A percentile compares a stretch with the other conserved stretches of the same genome.
These are phyloP conservation scores for Neonothopanus nambi DNA, from an alignment of 1,284 basidiomycete species.

Conservation along the genomic window DNA sequence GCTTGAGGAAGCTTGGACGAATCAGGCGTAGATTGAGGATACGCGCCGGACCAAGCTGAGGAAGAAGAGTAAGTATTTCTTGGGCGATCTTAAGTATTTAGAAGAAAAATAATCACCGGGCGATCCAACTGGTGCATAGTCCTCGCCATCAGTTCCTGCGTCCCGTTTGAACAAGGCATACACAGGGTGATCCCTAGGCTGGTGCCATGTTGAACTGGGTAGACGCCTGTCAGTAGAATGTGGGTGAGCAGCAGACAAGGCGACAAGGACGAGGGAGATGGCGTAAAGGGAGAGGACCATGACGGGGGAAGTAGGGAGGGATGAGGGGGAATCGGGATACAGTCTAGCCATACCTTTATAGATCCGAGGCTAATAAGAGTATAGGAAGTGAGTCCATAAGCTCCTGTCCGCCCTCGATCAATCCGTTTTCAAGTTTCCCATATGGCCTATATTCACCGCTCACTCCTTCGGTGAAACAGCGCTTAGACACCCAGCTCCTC, in stretches of 20 bases:
- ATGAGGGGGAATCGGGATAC: too few relatives aligned
- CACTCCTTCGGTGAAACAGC: too few relatives aligned
- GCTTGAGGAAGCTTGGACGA: slow-evolving; percentile 48
- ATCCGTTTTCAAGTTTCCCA: too few relatives aligned
- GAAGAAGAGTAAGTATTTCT: slow-evolving; percentile 5
- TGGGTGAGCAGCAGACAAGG: slow-evolving; percentile 34
- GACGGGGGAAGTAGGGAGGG: too few relatives aligned
- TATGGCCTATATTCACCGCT: too few relatives aligned
- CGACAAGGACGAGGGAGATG: slow-evolving; percentile 35
- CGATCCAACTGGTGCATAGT: slow-evolving; percentile 58
- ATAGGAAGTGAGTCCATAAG: too few relatives aligned
- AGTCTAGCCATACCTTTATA: too few relatives aligned
- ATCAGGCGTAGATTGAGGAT: slow-evolving; percentile 47
- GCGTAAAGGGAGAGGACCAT: slow-evolving; percentile 31
- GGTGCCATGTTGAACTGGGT: slow-evolving; percentile 55
- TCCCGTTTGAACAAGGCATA: slow-evolving; percentile 58
- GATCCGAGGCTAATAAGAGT: too few relatives aligned
- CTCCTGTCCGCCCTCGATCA: too few relatives aligned
- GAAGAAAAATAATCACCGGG: slow-evolving; percentile 53
- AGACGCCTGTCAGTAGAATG: slow-evolving; percentile 29
- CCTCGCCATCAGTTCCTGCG: slow-evolving; percentile 39
- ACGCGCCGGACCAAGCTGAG: slow-evolving; percentile 60
- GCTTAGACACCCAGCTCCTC: too few relatives aligned
- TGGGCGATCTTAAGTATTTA: background rate
- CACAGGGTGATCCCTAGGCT: slow-evolving; percentile 54